Percentiles rank a stretch among this genome's conserved stretches.
Conservation (phyloP, 2,329 filamentous ascomycete species). For the Talaromyces sp. region DNA sequence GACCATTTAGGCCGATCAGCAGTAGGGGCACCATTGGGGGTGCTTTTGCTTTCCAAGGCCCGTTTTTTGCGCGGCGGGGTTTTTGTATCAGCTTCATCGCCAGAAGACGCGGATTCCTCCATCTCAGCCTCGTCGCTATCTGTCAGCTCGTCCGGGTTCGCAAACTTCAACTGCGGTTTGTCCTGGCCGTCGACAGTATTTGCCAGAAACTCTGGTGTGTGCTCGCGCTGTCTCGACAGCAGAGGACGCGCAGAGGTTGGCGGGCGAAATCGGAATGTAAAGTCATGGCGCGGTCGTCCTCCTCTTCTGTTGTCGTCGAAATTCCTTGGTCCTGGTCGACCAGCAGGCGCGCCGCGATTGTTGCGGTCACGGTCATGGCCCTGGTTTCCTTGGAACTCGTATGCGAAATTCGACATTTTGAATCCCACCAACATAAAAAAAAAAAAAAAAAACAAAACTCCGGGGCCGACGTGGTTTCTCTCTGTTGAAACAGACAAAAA, state of each 20-base stretch:
- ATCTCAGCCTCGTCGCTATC: slow-evolving; percentile 44
- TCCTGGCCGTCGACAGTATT: slow-evolving; percentile 18
- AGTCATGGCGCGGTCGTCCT: slow-evolving; percentile 23
- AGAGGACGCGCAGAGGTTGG: slow-evolving; percentile 34
- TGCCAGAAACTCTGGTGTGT: slow-evolving; percentile 31
- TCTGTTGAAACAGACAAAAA: neutral
- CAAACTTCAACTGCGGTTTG: slow-evolving; percentile 30
- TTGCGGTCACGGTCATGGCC: neutral
- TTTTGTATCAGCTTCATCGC: slow-evolving; percentile 24
- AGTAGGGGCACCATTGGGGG: slow-evolving; percentile 13
- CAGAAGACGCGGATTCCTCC: slow-evolving; percentile 32
- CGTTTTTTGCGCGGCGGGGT: slow-evolving; percentile 36
- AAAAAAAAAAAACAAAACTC: neutral
- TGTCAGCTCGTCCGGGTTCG: slow-evolving; percentile 33
- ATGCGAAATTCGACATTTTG: slow-evolving; percentile 22
- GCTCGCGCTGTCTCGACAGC: slow-evolving; percentile 27
- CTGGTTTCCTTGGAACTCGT: slow-evolving; percentile 25
- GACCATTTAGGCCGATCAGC: slow-evolving; percentile 70
- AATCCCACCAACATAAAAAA: neutral
- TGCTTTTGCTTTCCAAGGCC: slow-evolving; percentile 23
- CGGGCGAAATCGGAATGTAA: slow-evolving; percentile 36
- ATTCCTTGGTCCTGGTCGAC: slow-evolving; percentile 9
- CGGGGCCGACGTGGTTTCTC: neutral
- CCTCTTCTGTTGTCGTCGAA: slow-evolving; percentile 17
- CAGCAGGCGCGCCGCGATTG: neutral